A percentile compares a stretch with the other conserved stretches of the same genome.
These are phyloP conservation scores for Alloascoidea africana DNA, from an alignment of 805 yeast species.

Conservation along the genomic window DNA sequence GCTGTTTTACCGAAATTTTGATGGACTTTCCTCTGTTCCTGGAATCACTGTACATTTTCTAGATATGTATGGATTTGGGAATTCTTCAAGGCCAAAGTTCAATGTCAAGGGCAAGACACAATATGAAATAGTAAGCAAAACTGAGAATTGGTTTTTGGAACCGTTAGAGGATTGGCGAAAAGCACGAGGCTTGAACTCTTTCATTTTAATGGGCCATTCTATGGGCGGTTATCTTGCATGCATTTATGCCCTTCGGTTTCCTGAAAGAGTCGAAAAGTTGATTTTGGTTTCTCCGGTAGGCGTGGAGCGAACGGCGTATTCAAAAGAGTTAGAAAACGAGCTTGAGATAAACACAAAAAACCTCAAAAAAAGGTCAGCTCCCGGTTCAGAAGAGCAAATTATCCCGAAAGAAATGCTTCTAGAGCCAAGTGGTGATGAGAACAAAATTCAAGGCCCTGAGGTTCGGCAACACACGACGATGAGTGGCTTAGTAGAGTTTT, in stretches of 20 bases:
- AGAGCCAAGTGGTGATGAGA: slow-evolving; percentile 22
- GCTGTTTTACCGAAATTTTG: slow-evolving; percentile 48
- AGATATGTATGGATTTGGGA: slow-evolving; percentile 61
- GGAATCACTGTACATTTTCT: slow-evolving; percentile 49
- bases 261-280: slow-evolving; percentile 27
- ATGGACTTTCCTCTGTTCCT: slow-evolving; percentile 28
- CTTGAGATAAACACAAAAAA: slow-evolving; percentile 2
- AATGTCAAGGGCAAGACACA: slow-evolving; percentile 3
- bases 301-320: background rate
- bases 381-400: slow-evolving; percentile 3
- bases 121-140: slow-evolving; percentile 1
- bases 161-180: background rate
- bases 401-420: slow-evolving; percentile 20
- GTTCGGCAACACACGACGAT: slow-evolving; percentile 28
- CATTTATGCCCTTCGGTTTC: slow-evolving; percentile 45
- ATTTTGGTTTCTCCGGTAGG: background rate
- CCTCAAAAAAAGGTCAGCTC: slow-evolving; percentile 5
- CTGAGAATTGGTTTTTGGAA: background rate
- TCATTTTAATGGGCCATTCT: slow-evolving; percentile 60
- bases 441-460: slow-evolving; percentile 26
- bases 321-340: background rate
- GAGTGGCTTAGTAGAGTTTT: slow-evolving; percentile 20
- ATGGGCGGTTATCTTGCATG: slow-evolving; percentile 65
- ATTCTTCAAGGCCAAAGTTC: slow-evolving; percentile 39
- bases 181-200: background rate